Evolutionary conservation across 2,329 filamentous ascomycete species (phyloP).

Genomic region (Beauveria varroae): DNA sequence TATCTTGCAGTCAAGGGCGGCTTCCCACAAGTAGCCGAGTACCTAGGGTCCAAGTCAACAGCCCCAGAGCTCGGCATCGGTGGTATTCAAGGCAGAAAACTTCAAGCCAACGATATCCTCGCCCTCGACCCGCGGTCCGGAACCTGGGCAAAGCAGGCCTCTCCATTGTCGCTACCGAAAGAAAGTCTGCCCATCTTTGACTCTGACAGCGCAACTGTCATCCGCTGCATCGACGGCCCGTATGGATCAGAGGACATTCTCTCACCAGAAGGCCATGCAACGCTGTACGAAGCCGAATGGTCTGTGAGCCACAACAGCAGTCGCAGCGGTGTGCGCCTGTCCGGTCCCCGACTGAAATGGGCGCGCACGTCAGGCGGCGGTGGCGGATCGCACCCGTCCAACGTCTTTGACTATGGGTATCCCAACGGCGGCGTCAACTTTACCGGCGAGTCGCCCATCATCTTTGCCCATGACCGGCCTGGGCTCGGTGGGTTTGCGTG

Average conservation of each 20-base stretch:
- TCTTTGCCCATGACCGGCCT: constrained; percentile 51
- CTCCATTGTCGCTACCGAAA: constrained; percentile 9
- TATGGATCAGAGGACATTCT: constrained; percentile 25
- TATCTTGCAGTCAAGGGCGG: constrained; percentile 48
- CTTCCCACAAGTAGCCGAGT: constrained; percentile 38
- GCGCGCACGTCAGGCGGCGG: constrained; percentile 54
- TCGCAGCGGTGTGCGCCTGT: constrained; percentile 51
- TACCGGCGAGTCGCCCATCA: constrained; percentile 52
- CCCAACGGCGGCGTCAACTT: constrained; percentile 51
- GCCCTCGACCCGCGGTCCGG: constrained; percentile 24
- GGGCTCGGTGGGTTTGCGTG: constrained; percentile 55
- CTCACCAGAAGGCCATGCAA: constrained; percentile 41
- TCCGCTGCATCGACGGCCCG: constrained; percentile 22
- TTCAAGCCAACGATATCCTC: constrained; percentile 46
- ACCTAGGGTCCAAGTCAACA: constrained; percentile 53
- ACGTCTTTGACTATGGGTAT: constrained; percentile 53
- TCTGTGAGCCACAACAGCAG: constrained; percentile 55
- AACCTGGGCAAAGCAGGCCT: not conserved
- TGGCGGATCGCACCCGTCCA: constrained; percentile 54
- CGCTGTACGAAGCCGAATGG: constrained; percentile 49
- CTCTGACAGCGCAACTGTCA: not conserved
- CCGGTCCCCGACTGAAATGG: constrained; percentile 52
- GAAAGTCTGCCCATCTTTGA: constrained; percentile 14
- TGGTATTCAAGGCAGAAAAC: constrained; percentile 50
- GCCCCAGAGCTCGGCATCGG: constrained; percentile 50